Conservation (phyloP, 2,329 filamentous ascomycete species). For the Geosmithia putterillii region DNA sequence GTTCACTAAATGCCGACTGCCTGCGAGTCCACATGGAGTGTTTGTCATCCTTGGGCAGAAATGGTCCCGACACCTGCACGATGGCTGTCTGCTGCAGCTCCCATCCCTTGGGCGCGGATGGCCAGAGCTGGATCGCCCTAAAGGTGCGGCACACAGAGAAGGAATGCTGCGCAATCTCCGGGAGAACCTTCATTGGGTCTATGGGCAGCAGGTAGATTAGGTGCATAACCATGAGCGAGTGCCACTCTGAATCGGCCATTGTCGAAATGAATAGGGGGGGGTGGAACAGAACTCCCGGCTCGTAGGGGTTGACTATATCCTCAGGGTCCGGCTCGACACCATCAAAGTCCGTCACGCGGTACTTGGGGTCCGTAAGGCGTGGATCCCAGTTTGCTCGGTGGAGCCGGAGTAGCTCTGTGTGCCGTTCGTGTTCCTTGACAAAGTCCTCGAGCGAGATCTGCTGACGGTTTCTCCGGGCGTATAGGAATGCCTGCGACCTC, state of each 20-base stretch:
- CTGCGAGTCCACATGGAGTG: conserved; percentile 69
- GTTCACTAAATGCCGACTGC: conserved; percentile 69
- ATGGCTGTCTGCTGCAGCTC: conserved; percentile 63
- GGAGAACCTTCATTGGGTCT: conserved; percentile 32
- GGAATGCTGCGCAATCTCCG: conserved; percentile 49
- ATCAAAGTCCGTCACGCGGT: conserved; percentile 53
- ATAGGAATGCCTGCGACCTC: conserved; percentile 68
- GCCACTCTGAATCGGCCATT: conserved; percentile 62
- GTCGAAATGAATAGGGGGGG: conserved; percentile 64
- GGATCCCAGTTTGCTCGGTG: conserved; percentile 48
- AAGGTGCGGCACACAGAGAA: conserved; percentile 66
- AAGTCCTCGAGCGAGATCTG: conserved; percentile 56
- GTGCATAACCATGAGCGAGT: conserved; percentile 70
- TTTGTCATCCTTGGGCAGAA: conserved; percentile 61
- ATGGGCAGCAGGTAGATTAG: conserved; percentile 56
- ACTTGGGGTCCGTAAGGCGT: conserved; percentile 45
- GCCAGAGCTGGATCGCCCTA: conserved; percentile 64
- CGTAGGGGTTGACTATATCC: conserved; percentile 64
- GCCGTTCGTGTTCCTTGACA: conserved; percentile 41
- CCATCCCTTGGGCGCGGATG: conserved; percentile 55
- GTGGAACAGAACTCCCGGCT: conserved; percentile 56
- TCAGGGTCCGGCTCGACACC: conserved; percentile 38
- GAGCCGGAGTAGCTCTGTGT: conserved; percentile 32
- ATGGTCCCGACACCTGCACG: conserved; percentile 64
- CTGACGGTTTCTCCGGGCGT: conserved; percentile 53